phyloP scores from a whole-genome alignment of 345 rosid genomes.

The Dipteronia sinensis region DNA sequence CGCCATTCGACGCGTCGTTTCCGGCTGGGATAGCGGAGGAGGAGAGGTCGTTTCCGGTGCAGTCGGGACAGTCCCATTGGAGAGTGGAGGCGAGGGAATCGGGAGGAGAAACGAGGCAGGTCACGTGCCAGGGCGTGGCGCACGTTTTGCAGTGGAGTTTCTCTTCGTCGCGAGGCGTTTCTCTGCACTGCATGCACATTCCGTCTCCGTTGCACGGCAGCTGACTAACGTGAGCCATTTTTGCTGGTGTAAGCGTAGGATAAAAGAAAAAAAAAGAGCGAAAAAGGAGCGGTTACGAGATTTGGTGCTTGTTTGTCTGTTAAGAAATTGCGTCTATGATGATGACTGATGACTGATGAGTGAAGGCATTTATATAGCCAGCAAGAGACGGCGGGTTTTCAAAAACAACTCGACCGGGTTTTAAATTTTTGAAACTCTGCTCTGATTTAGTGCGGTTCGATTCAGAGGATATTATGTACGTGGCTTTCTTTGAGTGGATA shows the following conservation, averaged over 20 bases:
- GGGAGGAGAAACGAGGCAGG: constrained; percentile 47
- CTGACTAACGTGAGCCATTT: constrained; percentile 49
- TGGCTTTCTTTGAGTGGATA: background rate
- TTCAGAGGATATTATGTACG: background rate
- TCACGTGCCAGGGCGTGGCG: constrained; percentile 73
- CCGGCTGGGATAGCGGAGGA: constrained; percentile 8
- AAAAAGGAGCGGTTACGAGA: background rate
- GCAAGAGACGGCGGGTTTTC: constrained; percentile 15
- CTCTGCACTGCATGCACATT: constrained; percentile 66
- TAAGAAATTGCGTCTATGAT: background rate
- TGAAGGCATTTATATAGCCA: background rate
- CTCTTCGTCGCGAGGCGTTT: constrained; percentile 44
- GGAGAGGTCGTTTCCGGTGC: constrained; percentile 25
- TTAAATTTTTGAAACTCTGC: background rate
- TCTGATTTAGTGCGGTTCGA: background rate
- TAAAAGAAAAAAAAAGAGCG: background rate
- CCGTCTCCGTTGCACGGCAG: constrained; percentile 73
- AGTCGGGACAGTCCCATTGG: constrained; percentile 79
- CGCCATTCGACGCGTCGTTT: background rate
- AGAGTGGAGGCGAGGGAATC: constrained; percentile 47
- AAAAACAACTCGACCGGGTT: constrained; percentile 2
- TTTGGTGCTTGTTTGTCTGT: background rate
- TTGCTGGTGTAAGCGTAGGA: constrained; percentile 4
- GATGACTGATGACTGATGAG: no score
- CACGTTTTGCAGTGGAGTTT: constrained; percentile 56